Conservation (phyloP, 306 rosid genomes). For the Vicia sativa region DNA sequence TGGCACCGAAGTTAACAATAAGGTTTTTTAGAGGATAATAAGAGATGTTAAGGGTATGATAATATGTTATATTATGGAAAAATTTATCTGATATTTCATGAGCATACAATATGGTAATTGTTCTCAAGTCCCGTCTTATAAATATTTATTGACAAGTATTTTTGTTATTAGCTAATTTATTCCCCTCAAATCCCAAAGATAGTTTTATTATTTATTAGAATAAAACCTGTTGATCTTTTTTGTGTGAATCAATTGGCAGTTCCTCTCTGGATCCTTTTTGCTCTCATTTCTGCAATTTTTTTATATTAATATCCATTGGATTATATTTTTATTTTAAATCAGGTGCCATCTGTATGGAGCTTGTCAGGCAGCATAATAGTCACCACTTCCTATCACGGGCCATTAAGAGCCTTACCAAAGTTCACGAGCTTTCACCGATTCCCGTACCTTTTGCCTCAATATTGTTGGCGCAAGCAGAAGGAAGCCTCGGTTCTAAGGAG, state of each 20-base stretch:
- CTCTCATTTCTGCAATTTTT: conserved; percentile 15
- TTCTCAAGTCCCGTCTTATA: neutral
- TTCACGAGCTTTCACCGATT: conserved; percentile 50
- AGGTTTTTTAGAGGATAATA: neutral
- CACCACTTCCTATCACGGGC: conserved; percentile 57
- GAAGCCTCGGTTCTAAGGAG: conserved; percentile 82
- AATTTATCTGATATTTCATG: conserved; percentile 1
- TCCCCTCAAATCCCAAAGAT: neutral
- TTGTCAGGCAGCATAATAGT: conserved; percentile 52
- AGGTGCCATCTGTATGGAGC: conserved; percentile 87
- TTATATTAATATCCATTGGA: conserved; percentile 15
- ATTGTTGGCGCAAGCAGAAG: conserved; percentile 83
- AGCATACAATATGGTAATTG: neutral
- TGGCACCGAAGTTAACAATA: conserved; percentile 12
- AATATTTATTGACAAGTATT: conserved; percentile 4
- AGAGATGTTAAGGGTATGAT: neutral
- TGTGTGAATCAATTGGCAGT: neutral
- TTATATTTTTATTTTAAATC: conserved; percentile 41
- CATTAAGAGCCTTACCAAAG: conserved; percentile 62
- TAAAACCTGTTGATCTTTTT: neutral
- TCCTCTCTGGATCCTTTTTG: neutral
- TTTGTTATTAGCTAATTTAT: neutral
- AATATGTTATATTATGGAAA: neutral
- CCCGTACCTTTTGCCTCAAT: conserved; percentile 71
- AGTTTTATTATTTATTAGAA: neutral